A percentile compares a stretch with the other conserved stretches of the same genome.
phyloP scores from a whole-genome alignment of 805 yeast genomes.

The Nakazawaea wickerhamii region DNA sequence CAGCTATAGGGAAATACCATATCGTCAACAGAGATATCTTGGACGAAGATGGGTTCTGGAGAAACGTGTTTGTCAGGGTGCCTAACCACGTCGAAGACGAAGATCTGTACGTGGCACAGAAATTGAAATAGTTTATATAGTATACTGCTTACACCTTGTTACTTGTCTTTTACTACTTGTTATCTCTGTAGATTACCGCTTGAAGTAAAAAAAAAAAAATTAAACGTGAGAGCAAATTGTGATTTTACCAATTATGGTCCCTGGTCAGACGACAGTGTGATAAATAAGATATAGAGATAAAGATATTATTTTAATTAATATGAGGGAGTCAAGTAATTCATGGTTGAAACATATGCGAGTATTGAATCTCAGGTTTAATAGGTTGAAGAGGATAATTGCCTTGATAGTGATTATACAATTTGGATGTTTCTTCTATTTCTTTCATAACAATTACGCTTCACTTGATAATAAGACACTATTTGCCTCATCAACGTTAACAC shows the following conservation, averaged over 20 bases:
- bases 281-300: no score
- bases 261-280: no score
- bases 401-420: not conserved
- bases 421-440: not conserved
- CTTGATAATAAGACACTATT: slow-evolving; percentile 1
- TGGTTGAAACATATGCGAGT: not conserved
- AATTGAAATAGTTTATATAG: slow-evolving; percentile 7
- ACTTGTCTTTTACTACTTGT: not conserved
- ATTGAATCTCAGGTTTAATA: not conserved
- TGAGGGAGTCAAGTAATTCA: not conserved
- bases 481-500: slow-evolving; percentile 4
- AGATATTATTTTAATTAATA: not conserved
- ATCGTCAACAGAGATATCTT: slow-evolving; percentile 48
- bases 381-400: slow-evolving; percentile 1
- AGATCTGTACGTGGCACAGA: slow-evolving; percentile 4
- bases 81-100: slow-evolving; percentile 17
- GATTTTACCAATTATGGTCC: no score
- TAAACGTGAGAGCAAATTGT: no score
- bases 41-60: slow-evolving; percentile 67
- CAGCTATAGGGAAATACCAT: slow-evolving; percentile 47
- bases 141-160: not conserved
- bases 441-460: not conserved
- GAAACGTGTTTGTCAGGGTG: slow-evolving; percentile 47
- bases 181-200: not conserved
- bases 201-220: no score